Conservation (phyloP, 2,329 filamentous ascomycete species). For the Monilinia fructicola region DNA sequence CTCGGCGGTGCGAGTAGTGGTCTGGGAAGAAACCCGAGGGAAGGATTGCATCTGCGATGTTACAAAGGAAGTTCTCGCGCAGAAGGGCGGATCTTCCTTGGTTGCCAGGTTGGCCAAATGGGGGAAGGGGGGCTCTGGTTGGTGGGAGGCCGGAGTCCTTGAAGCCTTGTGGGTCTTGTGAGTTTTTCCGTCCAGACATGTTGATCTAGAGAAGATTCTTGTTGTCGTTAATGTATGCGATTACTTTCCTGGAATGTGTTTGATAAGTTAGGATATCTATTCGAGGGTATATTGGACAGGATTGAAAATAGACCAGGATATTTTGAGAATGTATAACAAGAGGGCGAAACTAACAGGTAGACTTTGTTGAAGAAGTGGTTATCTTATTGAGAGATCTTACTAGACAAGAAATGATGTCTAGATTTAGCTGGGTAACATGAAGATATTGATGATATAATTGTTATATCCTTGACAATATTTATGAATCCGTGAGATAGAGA, state of each 20-base stretch:
- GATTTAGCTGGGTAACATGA: too few relatives aligned
- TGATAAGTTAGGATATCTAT: too few relatives aligned
- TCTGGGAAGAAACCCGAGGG: neutral
- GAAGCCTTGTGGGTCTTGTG: neutral
- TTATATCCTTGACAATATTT: neutral
- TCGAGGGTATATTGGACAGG: too few relatives aligned
- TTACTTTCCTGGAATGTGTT: neutral
- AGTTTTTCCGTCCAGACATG: neutral
- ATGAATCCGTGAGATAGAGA: neutral
- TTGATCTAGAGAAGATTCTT: neutral
- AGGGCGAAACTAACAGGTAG: neutral
- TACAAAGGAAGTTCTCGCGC: conserved; percentile 4
- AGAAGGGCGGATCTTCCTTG: conserved; percentile 15
- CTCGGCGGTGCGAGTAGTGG: neutral
- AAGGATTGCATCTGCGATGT: neutral
- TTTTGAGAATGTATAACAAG: neutral
- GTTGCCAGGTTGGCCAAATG: neutral
- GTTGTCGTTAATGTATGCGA: neutral
- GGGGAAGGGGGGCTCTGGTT: neutral
- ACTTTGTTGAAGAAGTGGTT: neutral
- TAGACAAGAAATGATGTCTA: neutral
- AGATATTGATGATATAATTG: too few relatives aligned
- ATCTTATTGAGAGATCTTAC: neutral
- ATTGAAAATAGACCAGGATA: neutral
- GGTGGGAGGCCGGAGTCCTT: neutral